Base-by-base conservation (phyloP, 352 stramenopile genomes). In the Globisporangium alternatum region DNA sequence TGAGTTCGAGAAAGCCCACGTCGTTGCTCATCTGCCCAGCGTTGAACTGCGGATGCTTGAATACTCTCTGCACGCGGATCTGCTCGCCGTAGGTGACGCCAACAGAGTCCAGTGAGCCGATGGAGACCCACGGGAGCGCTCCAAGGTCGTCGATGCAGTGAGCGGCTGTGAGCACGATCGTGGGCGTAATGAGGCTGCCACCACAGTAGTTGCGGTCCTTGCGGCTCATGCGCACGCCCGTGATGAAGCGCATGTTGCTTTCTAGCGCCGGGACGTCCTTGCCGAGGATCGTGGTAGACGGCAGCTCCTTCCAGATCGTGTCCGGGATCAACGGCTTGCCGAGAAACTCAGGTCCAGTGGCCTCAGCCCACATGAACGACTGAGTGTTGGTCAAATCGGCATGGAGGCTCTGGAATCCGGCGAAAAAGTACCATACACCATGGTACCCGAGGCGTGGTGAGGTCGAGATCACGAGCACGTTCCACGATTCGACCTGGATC, bases 301-400 rank as follows among this genome's bases (percentile, higher is more conserved):
- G 39, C 10, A 45, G 1, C 12, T 45, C 39, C 19, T 19, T 45
- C 39, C 48, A 55, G 28, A 63, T n/a, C 4, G 39, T 12, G 39
- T n/a, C 39, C 19, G 6, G 12, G 33, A 59, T 48, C 8, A 51
- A 1, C 22, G 37, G 22, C 10, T 25, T 51, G 0, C 37, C 37
- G 4, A 60, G 25, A 21, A 60, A 60, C 37, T 60, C 54, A 1
- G 35, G 54, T 39, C 54, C 54, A 10, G 21, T 60, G 7, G n/a
- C 54, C 28, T 60, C 54, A 5, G n/a, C 53, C 53, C 53, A 59
- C 53, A 35, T 48, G 53, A 59, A 59, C 33, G 19, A 48, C 33
- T 12, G 53, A 0, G 53, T 21, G 37, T 8, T 19, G 2, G 13
- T 10, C 10, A 43, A 19, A 15, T 57, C 51, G 13, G 33, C 30